phyloP scores from a whole-genome alignment of 306 rosid species.

The Lathyrus sativus region DNA sequence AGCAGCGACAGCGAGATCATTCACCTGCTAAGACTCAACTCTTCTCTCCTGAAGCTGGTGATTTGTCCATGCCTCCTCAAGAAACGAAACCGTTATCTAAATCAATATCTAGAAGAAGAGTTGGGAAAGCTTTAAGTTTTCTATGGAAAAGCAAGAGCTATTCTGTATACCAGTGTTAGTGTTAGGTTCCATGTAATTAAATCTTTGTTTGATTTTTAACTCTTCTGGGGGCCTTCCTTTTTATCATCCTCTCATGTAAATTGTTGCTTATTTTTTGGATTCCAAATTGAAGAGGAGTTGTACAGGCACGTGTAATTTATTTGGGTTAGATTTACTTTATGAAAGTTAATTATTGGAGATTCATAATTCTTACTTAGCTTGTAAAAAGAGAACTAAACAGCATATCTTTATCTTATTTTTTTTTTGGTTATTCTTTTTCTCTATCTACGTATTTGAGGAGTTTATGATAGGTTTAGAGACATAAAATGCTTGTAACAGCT shows the following conservation, averaged over 20 bases:
- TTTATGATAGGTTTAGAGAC: not conserved
- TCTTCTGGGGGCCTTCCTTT: constrained; percentile 33
- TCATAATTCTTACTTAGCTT: not conserved
- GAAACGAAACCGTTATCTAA: constrained; percentile 76
- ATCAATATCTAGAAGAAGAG: constrained; percentile 69
- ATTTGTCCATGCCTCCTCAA: constrained; percentile 41
- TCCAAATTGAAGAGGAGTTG: constrained; percentile 59
- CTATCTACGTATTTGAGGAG: not conserved
- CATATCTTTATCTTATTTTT: not conserved
- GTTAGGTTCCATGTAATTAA: constrained; percentile 64
- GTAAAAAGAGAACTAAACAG: not conserved
- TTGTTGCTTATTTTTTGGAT: constrained; percentile 41
- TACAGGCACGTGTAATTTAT: constrained; percentile 79
- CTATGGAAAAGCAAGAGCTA: constrained; percentile 84
- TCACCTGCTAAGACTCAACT: constrained; percentile 44
- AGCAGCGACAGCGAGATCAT: constrained; percentile 83
- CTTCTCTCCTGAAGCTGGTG: constrained; percentile 47
- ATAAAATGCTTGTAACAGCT: not conserved
- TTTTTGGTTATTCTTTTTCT: not conserved
- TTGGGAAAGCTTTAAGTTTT: constrained; percentile 74
- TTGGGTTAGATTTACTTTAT: constrained; percentile 23
- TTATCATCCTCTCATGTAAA: constrained; percentile 36
- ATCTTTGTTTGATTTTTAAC: constrained; percentile 52
- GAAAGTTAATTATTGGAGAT: constrained; percentile 25
- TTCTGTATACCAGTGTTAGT: constrained; percentile 92